A percentile compares a stretch with the other conserved stretches of the same genome.
These are phyloP conservation scores for Tuber umbilicatum DNA, from an alignment of 495 filamentous ascomycete species.

Conservation along the genomic window DNA sequence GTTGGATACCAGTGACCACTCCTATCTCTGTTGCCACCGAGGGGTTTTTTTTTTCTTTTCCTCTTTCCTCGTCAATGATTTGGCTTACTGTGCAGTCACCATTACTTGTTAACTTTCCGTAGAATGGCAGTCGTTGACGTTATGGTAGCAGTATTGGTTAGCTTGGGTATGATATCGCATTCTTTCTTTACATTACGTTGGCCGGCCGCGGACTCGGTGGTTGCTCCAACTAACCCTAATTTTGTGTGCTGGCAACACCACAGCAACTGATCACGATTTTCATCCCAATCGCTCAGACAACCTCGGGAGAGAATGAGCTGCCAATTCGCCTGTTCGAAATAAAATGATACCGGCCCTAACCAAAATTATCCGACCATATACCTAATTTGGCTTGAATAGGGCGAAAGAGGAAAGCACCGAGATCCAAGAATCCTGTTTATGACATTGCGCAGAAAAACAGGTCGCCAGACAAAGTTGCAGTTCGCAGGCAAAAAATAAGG, in stretches of 20 bases:
- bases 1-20: background rate
- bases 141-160: background rate
- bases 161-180: background rate
- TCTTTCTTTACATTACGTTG: background rate
- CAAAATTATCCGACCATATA: background rate
- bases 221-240: conserved; percentile 2
- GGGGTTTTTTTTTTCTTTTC: background rate
- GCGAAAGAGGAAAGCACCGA: background rate
- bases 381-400: background rate
- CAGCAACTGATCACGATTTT: conserved; percentile 3
- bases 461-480: background rate
- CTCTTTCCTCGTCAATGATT: background rate
- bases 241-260: conserved; percentile 1
- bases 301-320: background rate
- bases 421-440: background rate
- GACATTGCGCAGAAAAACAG: background rate
- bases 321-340: background rate
- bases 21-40: background rate
- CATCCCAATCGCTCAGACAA: background rate
- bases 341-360: background rate
- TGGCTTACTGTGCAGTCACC: background rate
- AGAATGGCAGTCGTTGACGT: background rate
- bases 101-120: background rate
- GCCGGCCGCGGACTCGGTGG: background rate
- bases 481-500: background rate